Base-by-base conservation (phyloP, 2,329 filamentous ascomycete species). In the Colletotrichum lindemuthianum region DNA sequence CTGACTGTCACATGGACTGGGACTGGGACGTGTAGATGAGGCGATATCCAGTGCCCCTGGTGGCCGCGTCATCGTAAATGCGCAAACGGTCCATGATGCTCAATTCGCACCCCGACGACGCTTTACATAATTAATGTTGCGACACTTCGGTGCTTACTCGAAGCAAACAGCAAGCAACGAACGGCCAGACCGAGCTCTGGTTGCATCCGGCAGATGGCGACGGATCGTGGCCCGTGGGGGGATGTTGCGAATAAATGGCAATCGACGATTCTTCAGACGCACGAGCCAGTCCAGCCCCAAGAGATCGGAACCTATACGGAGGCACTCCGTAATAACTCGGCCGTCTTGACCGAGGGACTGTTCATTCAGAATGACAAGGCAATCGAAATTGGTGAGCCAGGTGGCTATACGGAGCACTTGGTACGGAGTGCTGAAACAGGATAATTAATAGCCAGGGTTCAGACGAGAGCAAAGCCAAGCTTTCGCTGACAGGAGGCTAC, bases 401-500 rank as follows among this genome's bases (percentile, higher is more conserved):
- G 8, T 11, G 16, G 7, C 24, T 24, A 4, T 24, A 24, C 24
- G 24, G 24, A 24, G 24, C n/a, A n/a, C n/a, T n/a, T n/a, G n/a
- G 24, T 24, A 24, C 24, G 24, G 24, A 24, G 24, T 24, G 4
- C 1, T 24, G 24, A 24, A 2, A 24, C 16, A 24, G 2, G 16
- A 24, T 24, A 24, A 3, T 24, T 3, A 4, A 1, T 1, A 24
- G 15, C 10, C 34, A 15, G 51, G 57, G 61, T 61, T 65, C 58
- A 61, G 61, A 61, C 47, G 61, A 43, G 39, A 33, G n/a, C 24
- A 12, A 58, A 15, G 61, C 61, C 51, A 65, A 65, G 61, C 61
- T 65, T 64, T 61, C 43, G 61, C 51, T 65, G 61, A 65, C 61
- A 65, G 47, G 61, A 65, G 61, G 58, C 43, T 65, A 60, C 24